Percentiles rank a stretch among this genome's conserved stretches.
phyloP scores from a whole-genome alignment of 2,329 filamentous ascomycete genomes.

The Sarocladiaceae sp. region DNA sequence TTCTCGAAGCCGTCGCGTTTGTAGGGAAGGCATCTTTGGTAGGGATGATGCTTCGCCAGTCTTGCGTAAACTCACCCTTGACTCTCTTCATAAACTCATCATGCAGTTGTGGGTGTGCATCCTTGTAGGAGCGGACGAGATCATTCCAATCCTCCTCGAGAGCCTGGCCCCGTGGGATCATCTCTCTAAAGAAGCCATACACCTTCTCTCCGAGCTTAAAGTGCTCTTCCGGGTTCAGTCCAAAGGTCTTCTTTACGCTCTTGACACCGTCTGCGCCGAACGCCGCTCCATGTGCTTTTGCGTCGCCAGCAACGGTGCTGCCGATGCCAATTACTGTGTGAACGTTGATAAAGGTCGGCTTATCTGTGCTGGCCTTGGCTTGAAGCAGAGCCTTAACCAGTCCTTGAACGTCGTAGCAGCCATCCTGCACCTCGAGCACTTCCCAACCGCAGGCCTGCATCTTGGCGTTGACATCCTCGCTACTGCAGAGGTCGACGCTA shows the following conservation, averaged over 20 bases:
- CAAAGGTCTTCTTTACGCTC: constrained; percentile 25
- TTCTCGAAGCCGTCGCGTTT: constrained; percentile 40
- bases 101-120: constrained; percentile 41
- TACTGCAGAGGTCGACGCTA: constrained; percentile 44
- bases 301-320: constrained; percentile 40
- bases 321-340: constrained; percentile 50
- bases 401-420: constrained; percentile 39
- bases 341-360: constrained; percentile 53
- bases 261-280: constrained; percentile 48
- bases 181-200: constrained; percentile 42
- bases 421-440: constrained; percentile 47
- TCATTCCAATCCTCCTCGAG: constrained; percentile 41
- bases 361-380: constrained; percentile 35
- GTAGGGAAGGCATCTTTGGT: constrained; percentile 36
- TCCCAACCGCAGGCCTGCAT: constrained; percentile 52
- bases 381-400: constrained; percentile 37
- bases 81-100: constrained; percentile 41
- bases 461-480: constrained; percentile 51
- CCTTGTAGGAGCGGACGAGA: constrained; percentile 34
- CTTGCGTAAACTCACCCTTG: constrained; percentile 37
- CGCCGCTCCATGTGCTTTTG: constrained; percentile 51
- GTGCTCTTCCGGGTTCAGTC: constrained; percentile 28
- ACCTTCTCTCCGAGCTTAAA: constrained; percentile 37
- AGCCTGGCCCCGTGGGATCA: constrained; percentile 34
- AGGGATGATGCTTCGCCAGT: constrained; percentile 45